A percentile compares a stretch with the other conserved stretches of the same genome.
phyloP scores from a whole-genome alignment of 2,329 filamentous ascomycete genomes.

The Trichoderma koningii region DNA sequence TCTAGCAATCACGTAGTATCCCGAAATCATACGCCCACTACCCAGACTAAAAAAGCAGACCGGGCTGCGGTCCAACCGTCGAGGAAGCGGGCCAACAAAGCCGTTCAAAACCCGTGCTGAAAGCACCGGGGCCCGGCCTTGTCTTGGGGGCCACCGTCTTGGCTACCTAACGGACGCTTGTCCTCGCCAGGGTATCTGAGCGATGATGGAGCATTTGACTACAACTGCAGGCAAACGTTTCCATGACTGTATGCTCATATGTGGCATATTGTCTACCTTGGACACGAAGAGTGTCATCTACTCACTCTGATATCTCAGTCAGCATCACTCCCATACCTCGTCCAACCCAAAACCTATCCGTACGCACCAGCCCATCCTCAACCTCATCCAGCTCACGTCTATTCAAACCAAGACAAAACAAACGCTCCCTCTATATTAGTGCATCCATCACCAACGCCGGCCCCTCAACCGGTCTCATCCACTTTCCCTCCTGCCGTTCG shows the following conservation, averaged over 20 bases:
- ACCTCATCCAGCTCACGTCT: too few relatives aligned
- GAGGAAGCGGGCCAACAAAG: neutral
- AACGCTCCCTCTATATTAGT: neutral
- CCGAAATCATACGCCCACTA: conserved; percentile 23
- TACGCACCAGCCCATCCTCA: too few relatives aligned
- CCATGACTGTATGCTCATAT: neutral
- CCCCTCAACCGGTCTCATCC: neutral
- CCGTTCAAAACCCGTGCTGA: neutral
- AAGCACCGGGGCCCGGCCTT: neutral
- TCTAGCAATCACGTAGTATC: neutral
- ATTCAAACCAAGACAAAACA: too few relatives aligned
- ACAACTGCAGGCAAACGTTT: too few relatives aligned
- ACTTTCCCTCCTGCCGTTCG: neutral
- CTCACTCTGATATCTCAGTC: too few relatives aligned
- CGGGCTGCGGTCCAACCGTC: neutral
- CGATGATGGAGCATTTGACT: neutral
- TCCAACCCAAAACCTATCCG: too few relatives aligned
- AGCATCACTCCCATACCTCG: too few relatives aligned
- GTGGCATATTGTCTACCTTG: too few relatives aligned
- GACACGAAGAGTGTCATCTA: too few relatives aligned
- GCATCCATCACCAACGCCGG: neutral
- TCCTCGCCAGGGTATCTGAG: neutral
- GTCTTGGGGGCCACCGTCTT: neutral
- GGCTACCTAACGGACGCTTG: neutral
- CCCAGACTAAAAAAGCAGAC: neutral